Percentiles rank a stretch among this genome's conserved stretches.
Conservation (phyloP, 2,329 filamentous ascomycete genomes). For the Xylaria sp. region DNA sequence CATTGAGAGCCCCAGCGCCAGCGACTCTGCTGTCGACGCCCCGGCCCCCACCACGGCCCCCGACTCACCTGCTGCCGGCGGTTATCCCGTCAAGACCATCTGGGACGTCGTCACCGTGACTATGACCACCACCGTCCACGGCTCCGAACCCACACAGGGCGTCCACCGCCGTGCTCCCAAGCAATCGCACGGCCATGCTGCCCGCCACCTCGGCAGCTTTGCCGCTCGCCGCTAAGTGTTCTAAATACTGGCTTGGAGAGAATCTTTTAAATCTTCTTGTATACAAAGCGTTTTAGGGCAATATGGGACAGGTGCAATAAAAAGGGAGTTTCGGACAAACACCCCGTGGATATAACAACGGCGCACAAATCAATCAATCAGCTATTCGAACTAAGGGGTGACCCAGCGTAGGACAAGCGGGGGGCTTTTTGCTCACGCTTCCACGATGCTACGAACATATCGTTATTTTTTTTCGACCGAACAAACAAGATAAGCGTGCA, state of each 20-base stretch:
- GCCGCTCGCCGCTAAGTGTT: conserved; percentile 38
- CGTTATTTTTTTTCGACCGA: not conserved
- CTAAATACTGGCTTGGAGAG: not conserved
- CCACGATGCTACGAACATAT: conserved; percentile 21
- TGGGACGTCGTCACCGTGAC: conserved; percentile 60
- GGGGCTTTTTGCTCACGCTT: not conserved
- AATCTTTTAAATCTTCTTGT: conserved; percentile 24
- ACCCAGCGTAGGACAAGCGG: not conserved
- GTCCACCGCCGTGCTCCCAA: conserved; percentile 40
- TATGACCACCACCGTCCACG: conserved; percentile 40
- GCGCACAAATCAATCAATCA: not conserved
- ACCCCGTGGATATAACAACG: not conserved
- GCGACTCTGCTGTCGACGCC: conserved; percentile 34
- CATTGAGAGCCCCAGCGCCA: conserved; percentile 35
- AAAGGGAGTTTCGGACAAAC: not conserved
- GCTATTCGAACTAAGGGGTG: not conserved
- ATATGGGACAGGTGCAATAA: not conserved
- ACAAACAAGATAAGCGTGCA: conserved; percentile 18
- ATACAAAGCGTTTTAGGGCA: conserved; percentile 17
- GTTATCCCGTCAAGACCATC: conserved; percentile 52
- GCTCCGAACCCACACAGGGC: conserved; percentile 37
- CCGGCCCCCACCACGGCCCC: conserved; percentile 41
- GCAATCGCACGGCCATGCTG: conserved; percentile 42
- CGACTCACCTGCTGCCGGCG: conserved; percentile 33
- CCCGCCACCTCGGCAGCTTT: conserved; percentile 40